phyloP scores from a whole-genome alignment of 1,284 basidiomycete species.

The Pseudozyma sp. region DNA sequence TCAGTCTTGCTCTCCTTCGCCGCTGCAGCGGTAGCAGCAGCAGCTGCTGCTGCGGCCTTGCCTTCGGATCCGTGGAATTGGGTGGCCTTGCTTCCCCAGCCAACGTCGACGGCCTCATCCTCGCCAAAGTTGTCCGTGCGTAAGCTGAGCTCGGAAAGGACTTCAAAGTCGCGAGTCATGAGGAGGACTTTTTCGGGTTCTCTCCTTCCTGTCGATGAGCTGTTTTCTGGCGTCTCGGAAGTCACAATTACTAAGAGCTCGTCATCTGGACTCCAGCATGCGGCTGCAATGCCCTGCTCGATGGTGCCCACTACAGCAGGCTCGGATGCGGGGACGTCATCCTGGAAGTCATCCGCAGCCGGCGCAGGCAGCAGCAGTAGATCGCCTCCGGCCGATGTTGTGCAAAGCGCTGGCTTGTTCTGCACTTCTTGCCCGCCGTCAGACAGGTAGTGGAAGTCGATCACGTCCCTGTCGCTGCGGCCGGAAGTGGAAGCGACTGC shows the following conservation, averaged over 20 bases:
- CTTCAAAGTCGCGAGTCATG: constrained; percentile 90
- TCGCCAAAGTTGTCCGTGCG: constrained; percentile 84
- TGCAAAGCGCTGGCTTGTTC: constrained; percentile 57
- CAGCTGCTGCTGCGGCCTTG: constrained; percentile 78
- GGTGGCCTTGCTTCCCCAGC: constrained; percentile 96
- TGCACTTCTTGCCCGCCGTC: constrained; percentile 59
- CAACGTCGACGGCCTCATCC: constrained; percentile 91
- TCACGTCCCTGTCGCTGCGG: constrained; percentile 25
- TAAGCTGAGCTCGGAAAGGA: constrained; percentile 81
- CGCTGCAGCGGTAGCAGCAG: constrained; percentile 72
- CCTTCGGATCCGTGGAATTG: constrained; percentile 98
- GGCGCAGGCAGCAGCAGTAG: constrained; percentile 55
- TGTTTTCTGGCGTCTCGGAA: constrained; percentile 28
- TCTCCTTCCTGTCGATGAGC: constrained; percentile 22
- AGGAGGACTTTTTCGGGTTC: constrained; percentile 78
- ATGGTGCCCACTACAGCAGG: constrained; percentile 76
- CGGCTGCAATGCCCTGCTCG: constrained; percentile 84
- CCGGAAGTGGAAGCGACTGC: constrained; percentile 21
- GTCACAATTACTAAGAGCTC: constrained; percentile 78
- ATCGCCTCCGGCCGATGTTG: constrained; percentile 62
- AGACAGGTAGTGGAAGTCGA: constrained; percentile 55
- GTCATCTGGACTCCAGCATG: constrained; percentile 91
- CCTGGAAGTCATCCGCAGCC: constrained; percentile 5
- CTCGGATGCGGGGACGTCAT: constrained; percentile 17
- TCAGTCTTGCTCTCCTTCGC: constrained; percentile 48